A percentile compares a stretch with the other conserved stretches of the same genome.
Evolutionary conservation across 1,284 basidiomycete genomes (phyloP).

Genomic region (Pseudozyma flocculosa): DNA sequence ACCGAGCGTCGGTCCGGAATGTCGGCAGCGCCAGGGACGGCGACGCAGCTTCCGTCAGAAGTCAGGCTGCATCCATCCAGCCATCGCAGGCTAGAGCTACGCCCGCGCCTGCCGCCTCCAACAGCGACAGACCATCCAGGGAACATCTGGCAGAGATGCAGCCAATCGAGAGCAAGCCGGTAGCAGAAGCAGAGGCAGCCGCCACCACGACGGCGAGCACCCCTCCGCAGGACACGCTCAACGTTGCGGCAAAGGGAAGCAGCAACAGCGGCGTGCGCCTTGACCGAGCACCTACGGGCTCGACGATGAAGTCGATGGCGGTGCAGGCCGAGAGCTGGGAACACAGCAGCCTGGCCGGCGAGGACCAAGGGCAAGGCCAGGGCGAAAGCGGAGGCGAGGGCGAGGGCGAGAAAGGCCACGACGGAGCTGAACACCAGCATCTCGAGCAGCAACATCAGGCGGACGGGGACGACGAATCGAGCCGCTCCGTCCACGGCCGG

Average conservation of each 20-base stretch:
- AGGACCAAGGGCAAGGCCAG: background rate
- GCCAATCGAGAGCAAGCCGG: background rate
- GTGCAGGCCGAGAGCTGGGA: constrained; percentile 27
- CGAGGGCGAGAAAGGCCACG: too few relatives aligned
- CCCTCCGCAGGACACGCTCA: constrained; percentile 1
- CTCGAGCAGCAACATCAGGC: background rate
- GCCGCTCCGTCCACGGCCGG: constrained; percentile 4
- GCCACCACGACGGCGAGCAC: too few relatives aligned
- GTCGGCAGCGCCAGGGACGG: background rate
- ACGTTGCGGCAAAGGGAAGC: background rate
- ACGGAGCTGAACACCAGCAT: too few relatives aligned
- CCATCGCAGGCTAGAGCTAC: too few relatives aligned
- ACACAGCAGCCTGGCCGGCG: background rate
- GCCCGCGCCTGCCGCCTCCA: too few relatives aligned
- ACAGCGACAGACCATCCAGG: too few relatives aligned
- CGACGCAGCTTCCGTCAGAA: constrained; percentile 15
- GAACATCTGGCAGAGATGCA: too few relatives aligned
- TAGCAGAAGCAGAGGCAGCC: constrained; percentile 1
- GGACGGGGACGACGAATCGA: background rate
- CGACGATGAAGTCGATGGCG: constrained; percentile 30
- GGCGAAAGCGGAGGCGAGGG: background rate
- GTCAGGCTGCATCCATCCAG: too few relatives aligned
- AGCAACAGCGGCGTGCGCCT: constrained; percentile 5
- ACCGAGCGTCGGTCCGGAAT: background rate
- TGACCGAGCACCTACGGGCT: constrained; percentile 22